Evolutionary conservation across 2,329 filamentous ascomycete species (phyloP).

Genomic region (Colletotrichum abscissum): DNA sequence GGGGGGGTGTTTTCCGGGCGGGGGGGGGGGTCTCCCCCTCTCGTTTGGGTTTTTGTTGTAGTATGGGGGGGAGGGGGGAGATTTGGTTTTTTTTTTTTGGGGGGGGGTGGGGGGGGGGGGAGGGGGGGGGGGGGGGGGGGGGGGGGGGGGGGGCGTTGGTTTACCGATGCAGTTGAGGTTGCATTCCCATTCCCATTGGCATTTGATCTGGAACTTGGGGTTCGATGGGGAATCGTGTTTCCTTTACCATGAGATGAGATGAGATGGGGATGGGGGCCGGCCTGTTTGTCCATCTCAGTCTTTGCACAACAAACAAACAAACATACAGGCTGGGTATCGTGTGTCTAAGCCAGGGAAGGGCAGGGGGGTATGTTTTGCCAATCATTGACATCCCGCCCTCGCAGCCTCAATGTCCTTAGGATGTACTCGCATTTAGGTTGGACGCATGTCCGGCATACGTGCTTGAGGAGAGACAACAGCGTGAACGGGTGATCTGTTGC

Average conservation of each 20-base stretch:
- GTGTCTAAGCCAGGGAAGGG: neutral
- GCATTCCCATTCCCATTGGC: neutral
- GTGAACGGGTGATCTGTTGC: neutral
- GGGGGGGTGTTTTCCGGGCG: no score
- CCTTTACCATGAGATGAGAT: neutral
- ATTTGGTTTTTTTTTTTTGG: no score
- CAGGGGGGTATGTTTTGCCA: neutral
- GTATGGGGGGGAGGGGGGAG: no score
- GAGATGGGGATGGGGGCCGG: neutral
- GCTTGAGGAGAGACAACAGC: neutral
- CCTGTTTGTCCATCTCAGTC: neutral
- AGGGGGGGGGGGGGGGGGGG: neutral
- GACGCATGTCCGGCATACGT: neutral
- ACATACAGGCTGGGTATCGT: neutral
- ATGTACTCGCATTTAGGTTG: no score
- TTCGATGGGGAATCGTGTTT: neutral
- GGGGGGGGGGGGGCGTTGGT: neutral
- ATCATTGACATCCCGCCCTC: neutral
- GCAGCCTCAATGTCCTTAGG: no score
- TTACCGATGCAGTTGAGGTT: neutral
- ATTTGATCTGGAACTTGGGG: neutral
- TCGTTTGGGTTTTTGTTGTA: no score
- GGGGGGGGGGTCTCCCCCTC: no score
- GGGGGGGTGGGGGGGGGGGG: neutral
- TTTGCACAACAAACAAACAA: neutral